These are phyloP conservation scores for Asterella californica DNA, from an alignment of 225 moss, liverwort and hornwort genomes.

Conservation along the genomic window DNA sequence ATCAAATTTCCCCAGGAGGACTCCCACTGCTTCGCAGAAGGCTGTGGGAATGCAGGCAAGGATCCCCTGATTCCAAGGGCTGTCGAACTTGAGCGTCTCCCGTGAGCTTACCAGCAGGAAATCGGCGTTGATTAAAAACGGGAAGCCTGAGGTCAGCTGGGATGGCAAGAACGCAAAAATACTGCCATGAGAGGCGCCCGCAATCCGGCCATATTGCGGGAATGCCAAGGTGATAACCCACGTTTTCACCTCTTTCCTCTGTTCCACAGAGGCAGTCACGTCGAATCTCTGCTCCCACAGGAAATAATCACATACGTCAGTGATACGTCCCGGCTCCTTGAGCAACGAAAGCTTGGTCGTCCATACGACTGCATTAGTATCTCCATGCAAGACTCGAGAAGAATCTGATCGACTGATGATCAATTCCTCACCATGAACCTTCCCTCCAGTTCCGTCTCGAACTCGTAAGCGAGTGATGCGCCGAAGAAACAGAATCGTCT, in stretches of 20 bases:
- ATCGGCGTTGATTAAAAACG: conserved; percentile 24
- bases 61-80: conserved; percentile 29
- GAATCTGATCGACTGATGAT: conserved; percentile 17
- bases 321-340: not conserved
- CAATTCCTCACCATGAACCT: not conserved
- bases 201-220: not conserved
- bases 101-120: conserved; percentile 23
- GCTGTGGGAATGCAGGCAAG: conserved; percentile 17
- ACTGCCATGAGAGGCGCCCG: not conserved
- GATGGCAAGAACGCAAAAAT: conserved; percentile 28
- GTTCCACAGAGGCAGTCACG: conserved; percentile 14
- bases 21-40: not conserved
- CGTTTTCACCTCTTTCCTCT: conserved; percentile 15
- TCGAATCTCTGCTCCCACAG: conserved; percentile 20
- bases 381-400: not conserved
- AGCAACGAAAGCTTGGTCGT: not conserved
- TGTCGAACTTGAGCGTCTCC: conserved; percentile 24
- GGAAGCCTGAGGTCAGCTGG: conserved; percentile 18
- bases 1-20: not conserved
- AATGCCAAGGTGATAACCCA: conserved; percentile 24
- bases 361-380: not conserved
- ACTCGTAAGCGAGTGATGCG: conserved; percentile 10
- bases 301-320: conserved; percentile 17
- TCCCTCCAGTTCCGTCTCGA: not conserved
- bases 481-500: conserved; percentile 28